These are phyloP conservation scores for Aspergillus hancockii DNA, from an alignment of 495 filamentous ascomycete genomes.

Conservation along the genomic window DNA sequence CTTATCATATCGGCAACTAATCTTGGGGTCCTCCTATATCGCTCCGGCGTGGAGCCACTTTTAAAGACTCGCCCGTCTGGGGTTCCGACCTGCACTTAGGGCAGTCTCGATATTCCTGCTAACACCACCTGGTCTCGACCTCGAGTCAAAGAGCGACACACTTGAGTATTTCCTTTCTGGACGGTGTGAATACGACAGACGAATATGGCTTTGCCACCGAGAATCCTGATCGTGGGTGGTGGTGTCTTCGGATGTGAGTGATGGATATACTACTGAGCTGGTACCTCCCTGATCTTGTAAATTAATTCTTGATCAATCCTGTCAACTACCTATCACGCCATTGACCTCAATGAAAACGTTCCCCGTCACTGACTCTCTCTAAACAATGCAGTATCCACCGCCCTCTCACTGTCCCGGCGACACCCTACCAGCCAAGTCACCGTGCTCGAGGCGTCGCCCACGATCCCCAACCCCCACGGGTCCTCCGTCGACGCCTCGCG, in stretches of 20 bases:
- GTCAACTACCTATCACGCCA: neutral
- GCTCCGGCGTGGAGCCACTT: neutral
- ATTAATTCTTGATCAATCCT: neutral
- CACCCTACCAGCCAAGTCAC: conserved; percentile 61
- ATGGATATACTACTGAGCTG: conserved; percentile 5
- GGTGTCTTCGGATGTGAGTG: conserved; percentile 72
- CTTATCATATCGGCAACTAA: neutral
- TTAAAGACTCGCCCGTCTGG: neutral
- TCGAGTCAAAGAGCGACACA: neutral
- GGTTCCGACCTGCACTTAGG: neutral
- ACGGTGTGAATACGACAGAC: neutral
- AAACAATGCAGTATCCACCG: conserved; percentile 57
- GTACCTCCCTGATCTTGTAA: neutral
- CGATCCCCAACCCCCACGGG: conserved; percentile 70
- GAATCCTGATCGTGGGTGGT: conserved; percentile 73
- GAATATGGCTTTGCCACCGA: conserved; percentile 43
- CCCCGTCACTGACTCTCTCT: conserved; percentile 1
- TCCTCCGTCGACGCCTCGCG: conserved; percentile 75
- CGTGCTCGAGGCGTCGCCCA: conserved; percentile 63
- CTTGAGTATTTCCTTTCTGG: neutral
- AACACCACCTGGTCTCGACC: neutral
- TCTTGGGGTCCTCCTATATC: neutral
- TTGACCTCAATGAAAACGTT: neutral
- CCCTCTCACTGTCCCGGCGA: conserved; percentile 59
- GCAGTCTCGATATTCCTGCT: neutral